Evolutionary conservation across 2,329 filamentous ascomycete genomes (phyloP), one percentile per base, ranked within the genome.

Genomic region (Botryosphaeria dothidea): DNA sequence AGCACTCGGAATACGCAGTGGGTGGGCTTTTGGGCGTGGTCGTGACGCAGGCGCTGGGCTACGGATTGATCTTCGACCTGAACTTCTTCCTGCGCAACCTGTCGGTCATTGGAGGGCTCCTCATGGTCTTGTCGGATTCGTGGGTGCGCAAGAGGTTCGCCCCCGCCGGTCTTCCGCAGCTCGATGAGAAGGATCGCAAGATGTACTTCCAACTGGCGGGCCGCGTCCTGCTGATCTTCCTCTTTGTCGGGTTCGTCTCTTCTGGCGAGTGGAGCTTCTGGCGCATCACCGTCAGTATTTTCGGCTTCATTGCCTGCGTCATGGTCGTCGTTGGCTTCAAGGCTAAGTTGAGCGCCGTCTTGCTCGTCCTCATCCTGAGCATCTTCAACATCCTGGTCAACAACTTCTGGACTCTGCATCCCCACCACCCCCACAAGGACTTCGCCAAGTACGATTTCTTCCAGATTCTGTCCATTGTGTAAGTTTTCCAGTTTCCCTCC

Each of bases 381-480:
- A 83, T 97, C 69, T 99, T 99, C 85, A 99, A 99, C 80, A 80
- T 99, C 51, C 80, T 98, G 69, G 95, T 98, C 73, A 99, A 99
- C 88, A 99, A 98, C 87, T 99, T 97, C 85, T 99, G 95, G 95
- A 98, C 93, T 76, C 92, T 99, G 71, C 94, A 98, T 83, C 91
- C 94, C 71, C 92, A 96, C 83, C 95, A 99, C 84, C 95, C 95
- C 56, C 94, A 98, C 86, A 98, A 98, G 88, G 95, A 99, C 81
- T 99, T 99, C 77, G 95, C 95, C 85, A 99, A 99, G 84, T 99
- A 99, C 87, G 95, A 99, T 80, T 99, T 99, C 86, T 99, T 99
- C 89, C 95, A 99, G 85, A 97, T 98, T 73, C 86, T 99, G 64
- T 99, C 95, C 61, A 99, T 99, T 77, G 94, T 98, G 85, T 88